Percentiles rank a stretch among this genome's conserved stretches.
These are phyloP conservation scores for Gaillardinia entomophila DNA, from an alignment of 805 yeast species.

Conservation along the genomic window DNA sequence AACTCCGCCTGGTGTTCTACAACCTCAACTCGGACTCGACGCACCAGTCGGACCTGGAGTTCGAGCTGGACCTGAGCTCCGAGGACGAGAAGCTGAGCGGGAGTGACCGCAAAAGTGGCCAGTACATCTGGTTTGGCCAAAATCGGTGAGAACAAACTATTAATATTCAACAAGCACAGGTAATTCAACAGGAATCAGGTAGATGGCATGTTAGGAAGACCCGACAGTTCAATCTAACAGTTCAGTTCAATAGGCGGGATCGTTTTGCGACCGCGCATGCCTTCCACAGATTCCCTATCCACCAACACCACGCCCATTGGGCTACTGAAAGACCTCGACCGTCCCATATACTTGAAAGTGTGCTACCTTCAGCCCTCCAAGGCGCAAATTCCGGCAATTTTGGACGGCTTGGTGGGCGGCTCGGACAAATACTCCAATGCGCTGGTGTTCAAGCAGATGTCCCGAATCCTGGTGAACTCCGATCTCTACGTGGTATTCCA, in stretches of 20 bases:
- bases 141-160: conserved; percentile 13
- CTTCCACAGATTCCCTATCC: too few relatives aligned
- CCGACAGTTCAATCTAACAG: too few relatives aligned
- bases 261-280: too few relatives aligned
- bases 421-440: conserved; percentile 34
- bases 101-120: conserved; percentile 9
- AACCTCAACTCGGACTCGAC: conserved; percentile 16
- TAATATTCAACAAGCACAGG: not conserved
- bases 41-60: conserved; percentile 1
- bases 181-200: conserved; percentile 1
- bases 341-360: conserved; percentile 28
- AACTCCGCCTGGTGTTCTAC: conserved; percentile 22
- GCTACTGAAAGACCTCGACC: conserved; percentile 29
- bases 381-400: conserved; percentile 4
- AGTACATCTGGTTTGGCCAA: conserved; percentile 36
- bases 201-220: too few relatives aligned
- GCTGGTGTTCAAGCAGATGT: conserved; percentile 24
- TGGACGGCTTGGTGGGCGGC: conserved; percentile 12
- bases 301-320: conserved; percentile 30
- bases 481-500: conserved; percentile 28
- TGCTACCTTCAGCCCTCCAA: conserved; percentile 20
- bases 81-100: not conserved
- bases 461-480: conserved; percentile 25
- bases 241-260: too few relatives aligned
- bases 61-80: conserved; percentile 1